Base-by-base conservation (phyloP, 2,329 filamentous ascomycete species). In the Penicillium verrucosum region DNA sequence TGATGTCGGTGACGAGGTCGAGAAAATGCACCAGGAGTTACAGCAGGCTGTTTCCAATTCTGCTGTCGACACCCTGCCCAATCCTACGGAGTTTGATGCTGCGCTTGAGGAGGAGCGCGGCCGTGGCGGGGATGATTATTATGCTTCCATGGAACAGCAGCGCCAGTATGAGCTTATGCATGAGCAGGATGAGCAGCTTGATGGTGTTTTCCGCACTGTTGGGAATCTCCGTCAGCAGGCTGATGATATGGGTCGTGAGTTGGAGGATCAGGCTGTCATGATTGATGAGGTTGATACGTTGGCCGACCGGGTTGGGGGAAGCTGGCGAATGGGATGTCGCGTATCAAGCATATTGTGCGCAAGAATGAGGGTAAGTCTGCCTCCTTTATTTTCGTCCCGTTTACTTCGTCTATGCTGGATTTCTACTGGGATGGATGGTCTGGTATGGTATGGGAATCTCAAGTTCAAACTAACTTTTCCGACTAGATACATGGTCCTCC, bases 241-340 rank as follows among this genome's bases (percentile, higher is more conserved):
- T 1, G 88, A 95, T 75, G 90, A 92, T 66, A 99, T 99, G 93
- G 93, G 94, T 1, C 82, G 93, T 56, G 94, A 99, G 78, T 80
- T 99, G 44, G 95, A 97, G 76, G 94, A 99, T 78, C 94, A 99
- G 80, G 83, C 83, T 23, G 90, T 92, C 73, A 88, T 97, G 83
- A 81, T 99, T 56, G 87, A 94, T 61, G 87, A 89, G 51, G 89
- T 95, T 40, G 93, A 97, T 75, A 83, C 81, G 30, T 80, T 96
- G 55, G 91, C 90, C 4, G 92, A 97, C 73, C 83, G 93, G 34
- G 92, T 99, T 1, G 89, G 90, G 14, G 90, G 1, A 87, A 94
- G 70, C 76, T 99, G 68, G 86, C 91, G 77, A 91, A 82, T 54
- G 94, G 94, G 21, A 85, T 97, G 79, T 88, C 90, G 76, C 93